A percentile compares a stretch with the other conserved stretches of the same genome.
phyloP scores from a whole-genome alignment of 192 early-diverging fungal genomes.

The Funneliformis mosseae region DNA sequence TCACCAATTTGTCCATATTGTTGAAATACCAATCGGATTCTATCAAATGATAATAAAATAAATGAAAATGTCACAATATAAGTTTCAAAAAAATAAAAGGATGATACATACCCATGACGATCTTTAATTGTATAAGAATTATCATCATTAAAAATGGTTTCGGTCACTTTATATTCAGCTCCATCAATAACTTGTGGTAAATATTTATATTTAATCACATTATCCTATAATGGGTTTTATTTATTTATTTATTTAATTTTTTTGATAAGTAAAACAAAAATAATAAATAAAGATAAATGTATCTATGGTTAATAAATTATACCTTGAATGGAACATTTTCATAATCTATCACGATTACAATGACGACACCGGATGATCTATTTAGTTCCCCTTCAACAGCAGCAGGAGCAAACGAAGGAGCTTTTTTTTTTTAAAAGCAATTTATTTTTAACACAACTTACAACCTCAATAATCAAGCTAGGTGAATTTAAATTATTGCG shows the following conservation, averaged over 20 bases:
- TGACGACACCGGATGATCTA: slow-evolving; percentile 43
- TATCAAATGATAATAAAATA: slow-evolving; percentile 12
- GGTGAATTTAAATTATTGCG: not conserved
- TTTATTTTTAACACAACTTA: too few species aligned
- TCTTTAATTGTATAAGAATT: slow-evolving; percentile 37
- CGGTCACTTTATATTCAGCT: slow-evolving; percentile 45
- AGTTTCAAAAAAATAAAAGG: not conserved
- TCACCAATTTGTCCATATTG: slow-evolving; percentile 44
- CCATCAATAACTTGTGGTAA: slow-evolving; percentile 44
- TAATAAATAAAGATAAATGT: not conserved
- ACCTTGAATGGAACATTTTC: slow-evolving; percentile 29
- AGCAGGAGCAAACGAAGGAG: slow-evolving; percentile 12
- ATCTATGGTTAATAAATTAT: not conserved
- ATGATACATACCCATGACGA: slow-evolving; percentile 44
- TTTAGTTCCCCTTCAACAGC: slow-evolving; percentile 34
- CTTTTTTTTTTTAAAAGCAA: not conserved
- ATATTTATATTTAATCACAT: slow-evolving; percentile 44
- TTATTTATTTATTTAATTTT: too few species aligned
- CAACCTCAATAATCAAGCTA: too few species aligned
- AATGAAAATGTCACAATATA: not conserved
- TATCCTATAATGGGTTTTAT: slow-evolving; percentile 16
- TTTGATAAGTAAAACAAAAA: not conserved
- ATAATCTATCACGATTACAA: slow-evolving; percentile 49
- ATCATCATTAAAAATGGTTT: slow-evolving; percentile 40
- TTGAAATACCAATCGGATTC: slow-evolving; percentile 45